A percentile compares a stretch with the other conserved stretches of the same genome.
Evolutionary conservation across 2,329 filamentous ascomycete genomes (phyloP).

Genomic region (Tympanopsis confertula): DNA sequence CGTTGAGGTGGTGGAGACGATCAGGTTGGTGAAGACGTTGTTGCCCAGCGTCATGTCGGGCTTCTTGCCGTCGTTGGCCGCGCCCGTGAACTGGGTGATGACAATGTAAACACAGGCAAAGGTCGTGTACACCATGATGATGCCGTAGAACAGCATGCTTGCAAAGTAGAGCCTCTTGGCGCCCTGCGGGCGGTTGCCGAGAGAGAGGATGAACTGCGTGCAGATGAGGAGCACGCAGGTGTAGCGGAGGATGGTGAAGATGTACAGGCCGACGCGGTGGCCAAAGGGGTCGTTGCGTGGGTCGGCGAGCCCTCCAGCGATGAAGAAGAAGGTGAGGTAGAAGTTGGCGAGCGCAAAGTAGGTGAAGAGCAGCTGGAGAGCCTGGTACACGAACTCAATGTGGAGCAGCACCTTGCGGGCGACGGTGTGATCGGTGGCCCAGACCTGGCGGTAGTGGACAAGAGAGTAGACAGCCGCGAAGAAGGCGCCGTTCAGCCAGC

Average conservation of each 20-base stretch:
- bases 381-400: slow-evolving; percentile 91
- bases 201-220: slow-evolving; percentile 89
- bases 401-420: slow-evolving; percentile 83
- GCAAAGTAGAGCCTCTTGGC: slow-evolving; percentile 80
- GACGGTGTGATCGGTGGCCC: slow-evolving; percentile 82
- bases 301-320: slow-evolving; percentile 80
- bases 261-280: slow-evolving; percentile 68
- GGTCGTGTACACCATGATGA: slow-evolving; percentile 93
- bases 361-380: slow-evolving; percentile 84
- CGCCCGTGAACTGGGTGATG: slow-evolving; percentile 58
- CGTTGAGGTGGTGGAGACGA: slow-evolving; percentile 80
- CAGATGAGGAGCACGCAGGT: slow-evolving; percentile 76
- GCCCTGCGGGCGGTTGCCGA: slow-evolving; percentile 92
- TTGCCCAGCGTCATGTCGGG: slow-evolving; percentile 53
- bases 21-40: slow-evolving; percentile 89
- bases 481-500: slow-evolving; percentile 98
- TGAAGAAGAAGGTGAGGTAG: slow-evolving; percentile 97
- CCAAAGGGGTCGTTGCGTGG: slow-evolving; percentile 78
- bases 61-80: slow-evolving; percentile 23
- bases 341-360: slow-evolving; percentile 98
- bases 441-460: slow-evolving; percentile 87
- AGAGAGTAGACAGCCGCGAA: slow-evolving; percentile 97
- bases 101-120: slow-evolving; percentile 87
- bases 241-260: slow-evolving; percentile 82
- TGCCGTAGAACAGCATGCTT: slow-evolving; percentile 77